Evolutionary conservation across 2,329 filamentous ascomycete species (phyloP), one percentile per base, ranked within the genome.

Genomic region (Coniella vitis): DNA sequence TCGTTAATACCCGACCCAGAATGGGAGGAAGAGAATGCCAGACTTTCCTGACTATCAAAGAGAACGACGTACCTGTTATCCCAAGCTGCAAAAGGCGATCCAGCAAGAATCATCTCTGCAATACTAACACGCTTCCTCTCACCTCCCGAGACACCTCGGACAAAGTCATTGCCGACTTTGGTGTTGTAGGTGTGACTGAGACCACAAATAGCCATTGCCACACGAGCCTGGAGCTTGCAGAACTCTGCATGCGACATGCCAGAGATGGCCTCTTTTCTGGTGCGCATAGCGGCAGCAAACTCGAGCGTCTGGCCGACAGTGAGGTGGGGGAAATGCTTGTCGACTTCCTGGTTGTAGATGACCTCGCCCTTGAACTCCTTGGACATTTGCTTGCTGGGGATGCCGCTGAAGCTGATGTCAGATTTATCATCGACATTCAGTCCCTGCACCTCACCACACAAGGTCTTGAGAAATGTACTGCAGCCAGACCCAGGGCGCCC

Each of bases 101-200:
- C 70, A 14, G 83, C 83, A 10, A 90, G 70, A 52, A 84, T 76
- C 56, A 87, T 87, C 65, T 93, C 87, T 1, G 85, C 86, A 53
- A 93, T 89, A 38, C 82, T 86, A 4, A 94, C 87, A 62, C 89
- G 81, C 69, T 93, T 90, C 48, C 83, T 73, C 62, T 87, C 84
- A 34, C 84, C 84, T 21, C 84, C 84, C 7, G 77, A 83, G 0
- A 87, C 77, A 42, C 87, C 87, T 1, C 84, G 79, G 10, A 90
- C 74, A 38, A 85, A 80, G 56, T 88, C 84, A 52, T 88, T 81
- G 7, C 87, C 87, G 12, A 90, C 83, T 57, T 83, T 85, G 7
- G 86, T 90, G 52, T 83, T 75, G 57, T 84, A 71, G 0, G 84
- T 86, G 58, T 90, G 84, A 32, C 78, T 79, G 25, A 90, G 79